These are phyloP conservation scores for Karstenula rhodostoma DNA, from an alignment of 2,329 filamentous ascomycete species.

Conservation along the genomic window DNA sequence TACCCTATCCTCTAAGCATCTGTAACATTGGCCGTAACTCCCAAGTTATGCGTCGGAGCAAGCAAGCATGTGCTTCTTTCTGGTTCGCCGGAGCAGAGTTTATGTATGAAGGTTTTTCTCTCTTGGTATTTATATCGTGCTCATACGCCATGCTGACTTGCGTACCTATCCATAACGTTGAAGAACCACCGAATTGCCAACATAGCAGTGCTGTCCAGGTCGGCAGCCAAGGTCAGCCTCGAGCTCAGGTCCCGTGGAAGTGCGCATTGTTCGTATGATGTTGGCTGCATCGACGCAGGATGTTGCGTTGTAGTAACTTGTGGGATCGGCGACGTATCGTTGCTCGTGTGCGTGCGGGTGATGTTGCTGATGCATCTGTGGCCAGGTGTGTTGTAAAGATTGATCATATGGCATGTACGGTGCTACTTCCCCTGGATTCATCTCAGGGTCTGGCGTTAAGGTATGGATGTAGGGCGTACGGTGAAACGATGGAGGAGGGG, in stretches of 20 bases:
- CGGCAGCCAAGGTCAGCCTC: conserved; percentile 53
- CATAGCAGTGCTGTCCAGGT: conserved; percentile 51
- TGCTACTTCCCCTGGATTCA: conserved; percentile 35
- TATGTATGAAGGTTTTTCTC: background rate
- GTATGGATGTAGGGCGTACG: conserved; percentile 32
- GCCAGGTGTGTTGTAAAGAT: conserved; percentile 32
- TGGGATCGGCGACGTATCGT: conserved; percentile 23
- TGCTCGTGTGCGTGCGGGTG: background rate
- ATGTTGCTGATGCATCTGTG: conserved; percentile 23
- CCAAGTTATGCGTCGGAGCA: background rate
- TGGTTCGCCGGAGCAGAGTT: background rate
- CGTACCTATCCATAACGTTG: conserved; percentile 56
- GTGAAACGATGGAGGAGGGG: conserved; percentile 33
- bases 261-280: conserved; percentile 56
- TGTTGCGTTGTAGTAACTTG: conserved; percentile 36
- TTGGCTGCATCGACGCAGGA: conserved; percentile 54
- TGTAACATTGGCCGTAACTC: background rate
- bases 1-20: background rate
- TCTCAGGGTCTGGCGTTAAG: conserved; percentile 28
- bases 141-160: conserved; percentile 33
- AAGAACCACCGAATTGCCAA: conserved; percentile 56
- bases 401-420: conserved; percentile 37
- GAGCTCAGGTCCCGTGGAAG: conserved; percentile 48
- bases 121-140: background rate
- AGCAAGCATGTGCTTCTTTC: background rate